Base-by-base conservation (phyloP, 495 filamentous ascomycete genomes). In the Aspergillus kassunensis region DNA sequence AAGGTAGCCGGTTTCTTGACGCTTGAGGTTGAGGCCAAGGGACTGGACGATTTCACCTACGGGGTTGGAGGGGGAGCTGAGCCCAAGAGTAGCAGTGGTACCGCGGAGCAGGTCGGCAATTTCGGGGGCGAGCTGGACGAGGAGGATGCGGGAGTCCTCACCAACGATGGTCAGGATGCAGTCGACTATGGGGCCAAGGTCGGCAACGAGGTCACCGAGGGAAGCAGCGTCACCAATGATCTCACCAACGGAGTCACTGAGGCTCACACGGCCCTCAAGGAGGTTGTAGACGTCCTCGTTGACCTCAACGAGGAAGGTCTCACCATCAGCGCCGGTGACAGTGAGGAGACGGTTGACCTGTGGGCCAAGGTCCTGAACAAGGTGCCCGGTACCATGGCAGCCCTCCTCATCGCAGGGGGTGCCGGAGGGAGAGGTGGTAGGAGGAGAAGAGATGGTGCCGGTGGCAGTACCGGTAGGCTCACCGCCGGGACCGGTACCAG, bases 321-420 rank as follows among this genome's bases (percentile, higher is more conserved):
- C 52, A 24, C 49, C 48, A 23, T 52, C 36, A 20, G 20, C 33
- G 10, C 54, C 54, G 16, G 48, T 51, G 6, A 65, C 60, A 13
- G 52, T 52, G 18, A 65, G 52, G 18, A 55, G 44, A 31, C 57
- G 41, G 35, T 62, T 54, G 52, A 51, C 51, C 46, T 62, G 59
- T 24, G 59, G 62, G 44, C 56, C 62, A 37, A 60, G 41, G 37
- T 65, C 62, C 53, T 61, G 55, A 21, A 65, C 54, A 29, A 65
- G 29, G 27, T 62, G 59, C 9, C 62, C 62, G 18, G 59, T 65
- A 36, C 57, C 60, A 31, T 58, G 59, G 46, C 59, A 62, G 29
- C 46, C 36, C 10, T 36, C 44, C 3, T 51, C 44, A 6, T 54
- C 56, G 47, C 59, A 62, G 41, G 37, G 37, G 0, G 34, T 31